phyloP scores from a whole-genome alignment of 148 eudicot genomes.

The Heliosperma pusillum region DNA sequence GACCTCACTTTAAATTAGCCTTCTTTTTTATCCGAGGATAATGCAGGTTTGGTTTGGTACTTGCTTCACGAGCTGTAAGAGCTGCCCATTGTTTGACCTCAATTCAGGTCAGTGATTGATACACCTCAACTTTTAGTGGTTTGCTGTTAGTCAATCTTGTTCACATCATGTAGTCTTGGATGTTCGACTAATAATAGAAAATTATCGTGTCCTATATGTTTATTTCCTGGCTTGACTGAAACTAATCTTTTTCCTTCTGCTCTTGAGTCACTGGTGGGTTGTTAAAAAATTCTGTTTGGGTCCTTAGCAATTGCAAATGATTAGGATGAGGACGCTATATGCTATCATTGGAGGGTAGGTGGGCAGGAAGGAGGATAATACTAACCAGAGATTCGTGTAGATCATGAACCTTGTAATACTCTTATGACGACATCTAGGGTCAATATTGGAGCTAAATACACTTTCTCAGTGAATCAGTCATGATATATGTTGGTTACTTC shows the following conservation, averaged over 20 bases:
- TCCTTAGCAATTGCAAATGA: neutral
- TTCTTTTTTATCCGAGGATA: neutral
- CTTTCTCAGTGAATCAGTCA: too few species aligned
- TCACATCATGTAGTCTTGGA: neutral
- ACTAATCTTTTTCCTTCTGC: neutral
- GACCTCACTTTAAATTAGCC: neutral
- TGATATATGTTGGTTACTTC: neutral
- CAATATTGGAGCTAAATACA: too few species aligned
- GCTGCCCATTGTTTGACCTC: conserved; percentile 99
- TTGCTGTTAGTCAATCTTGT: neutral
- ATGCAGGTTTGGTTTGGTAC: conserved; percentile 79
- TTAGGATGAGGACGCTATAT: neutral
- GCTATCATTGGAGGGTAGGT: neutral
- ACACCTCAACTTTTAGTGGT: neutral
- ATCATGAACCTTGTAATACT: too few species aligned
- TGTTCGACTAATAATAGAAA: neutral
- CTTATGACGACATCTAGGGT: too few species aligned
- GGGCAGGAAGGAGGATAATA: neutral
- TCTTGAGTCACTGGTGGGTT: neutral
- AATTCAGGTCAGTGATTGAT: conserved; percentile 64
- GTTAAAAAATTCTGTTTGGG: neutral
- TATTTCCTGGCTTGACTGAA: neutral
- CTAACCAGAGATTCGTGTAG: too few species aligned
- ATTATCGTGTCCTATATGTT: neutral
- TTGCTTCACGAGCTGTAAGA: conserved; percentile 91